Evolutionary conservation across 345 rosid genomes (phyloP).

Genomic region (Erodium maritimum): DNA sequence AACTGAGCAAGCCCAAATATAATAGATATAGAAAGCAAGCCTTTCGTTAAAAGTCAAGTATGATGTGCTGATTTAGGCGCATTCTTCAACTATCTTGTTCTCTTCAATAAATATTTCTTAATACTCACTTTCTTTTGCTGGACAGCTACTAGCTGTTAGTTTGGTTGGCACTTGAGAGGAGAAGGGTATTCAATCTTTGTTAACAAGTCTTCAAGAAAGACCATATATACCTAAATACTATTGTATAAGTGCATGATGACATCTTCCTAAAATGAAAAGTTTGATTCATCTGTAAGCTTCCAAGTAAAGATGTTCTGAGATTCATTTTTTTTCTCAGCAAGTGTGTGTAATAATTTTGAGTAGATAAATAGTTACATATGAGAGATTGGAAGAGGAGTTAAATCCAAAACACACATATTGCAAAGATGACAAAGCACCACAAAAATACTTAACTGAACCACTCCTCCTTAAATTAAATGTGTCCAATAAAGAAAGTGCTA

Average conservation of each 20-base stretch:
- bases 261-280: no score
- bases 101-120: neutral
- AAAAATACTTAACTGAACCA: neutral
- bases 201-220: neutral
- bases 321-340: neutral
- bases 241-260: no score
- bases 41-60: neutral
- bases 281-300: neutral
- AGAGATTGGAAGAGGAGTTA: no score
- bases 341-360: neutral
- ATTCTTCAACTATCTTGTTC: neutral
- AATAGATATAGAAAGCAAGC: neutral
- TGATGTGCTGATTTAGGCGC: neutral
- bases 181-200: neutral
- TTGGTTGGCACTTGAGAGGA: neutral
- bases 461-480: neutral
- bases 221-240: neutral
- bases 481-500: neutral
- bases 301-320: neutral
- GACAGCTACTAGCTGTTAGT: neutral
- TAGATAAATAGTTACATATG: neutral
- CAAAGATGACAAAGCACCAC: neutral
- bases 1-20: neutral
- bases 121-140: neutral
- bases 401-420: no score